Evolutionary conservation across 2,329 filamentous ascomycete species (phyloP).

Genomic region (Aspergillus sp.): DNA sequence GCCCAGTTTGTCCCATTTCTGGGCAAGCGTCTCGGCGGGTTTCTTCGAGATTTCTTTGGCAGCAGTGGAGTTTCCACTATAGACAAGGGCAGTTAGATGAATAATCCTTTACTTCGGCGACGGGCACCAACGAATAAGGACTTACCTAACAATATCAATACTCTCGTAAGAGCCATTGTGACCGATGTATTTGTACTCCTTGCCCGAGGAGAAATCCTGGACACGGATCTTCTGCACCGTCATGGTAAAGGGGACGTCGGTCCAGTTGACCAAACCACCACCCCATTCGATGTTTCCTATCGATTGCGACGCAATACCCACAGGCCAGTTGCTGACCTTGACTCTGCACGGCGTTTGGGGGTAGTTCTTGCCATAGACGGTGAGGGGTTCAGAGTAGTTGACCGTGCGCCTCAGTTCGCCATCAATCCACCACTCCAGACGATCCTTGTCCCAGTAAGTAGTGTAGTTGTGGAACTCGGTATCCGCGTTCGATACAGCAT

Average conservation of each 20-base stretch:
- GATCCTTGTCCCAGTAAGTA: constrained; percentile 1
- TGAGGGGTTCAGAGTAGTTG: constrained; percentile 1
- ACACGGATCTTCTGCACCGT: not conserved
- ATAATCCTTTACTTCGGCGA: not conserved
- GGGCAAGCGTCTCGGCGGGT: not conserved
- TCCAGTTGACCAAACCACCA: constrained; percentile 5
- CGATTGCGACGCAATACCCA: not conserved
- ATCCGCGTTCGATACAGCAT: not conserved
- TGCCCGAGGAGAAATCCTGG: not conserved
- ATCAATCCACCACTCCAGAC: constrained; percentile 10
- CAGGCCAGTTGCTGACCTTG: not conserved
- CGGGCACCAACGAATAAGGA: not conserved
- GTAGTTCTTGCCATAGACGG: not conserved
- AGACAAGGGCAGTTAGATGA: too few species aligned
- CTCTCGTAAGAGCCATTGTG: not conserved
- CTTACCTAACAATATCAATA: not conserved
- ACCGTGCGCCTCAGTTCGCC: not conserved
- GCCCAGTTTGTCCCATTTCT: not conserved
- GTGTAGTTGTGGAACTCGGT: constrained; percentile 10
- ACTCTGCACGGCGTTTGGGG: not conserved
- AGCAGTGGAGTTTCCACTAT: not conserved
- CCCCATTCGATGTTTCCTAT: constrained; percentile 6
- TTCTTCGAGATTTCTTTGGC: not conserved
- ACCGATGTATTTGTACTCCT: not conserved
- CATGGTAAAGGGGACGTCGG: not conserved